Conservation (phyloP, 805 yeast species). For the Pichia scutulata region DNA sequence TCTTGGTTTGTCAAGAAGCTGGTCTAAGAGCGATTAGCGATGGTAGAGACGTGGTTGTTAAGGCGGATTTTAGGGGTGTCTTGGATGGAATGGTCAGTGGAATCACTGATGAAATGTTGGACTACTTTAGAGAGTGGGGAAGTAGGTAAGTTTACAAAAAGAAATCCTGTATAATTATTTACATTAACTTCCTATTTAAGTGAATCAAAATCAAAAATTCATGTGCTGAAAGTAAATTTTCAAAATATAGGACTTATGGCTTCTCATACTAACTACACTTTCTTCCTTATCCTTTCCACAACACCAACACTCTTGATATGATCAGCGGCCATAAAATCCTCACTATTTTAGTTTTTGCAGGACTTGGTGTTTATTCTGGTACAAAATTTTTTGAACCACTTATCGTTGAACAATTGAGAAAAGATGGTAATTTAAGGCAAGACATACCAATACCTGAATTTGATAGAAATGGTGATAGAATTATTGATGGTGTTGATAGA, state of each 20-base stretch:
- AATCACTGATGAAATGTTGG: slow-evolving; percentile 79
- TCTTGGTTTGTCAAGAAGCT: slow-evolving; percentile 87
- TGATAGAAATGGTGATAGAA: slow-evolving; percentile 35
- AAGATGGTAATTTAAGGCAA: slow-evolving; percentile 56
- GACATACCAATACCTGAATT: slow-evolving; percentile 53
- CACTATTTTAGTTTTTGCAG: slow-evolving; percentile 22
- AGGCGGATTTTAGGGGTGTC: slow-evolving; percentile 54
- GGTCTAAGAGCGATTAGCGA: slow-evolving; percentile 83
- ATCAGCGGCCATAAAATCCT: slow-evolving; percentile 15
- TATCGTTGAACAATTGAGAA: slow-evolving; percentile 54
- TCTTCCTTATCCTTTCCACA: too few relatives aligned
- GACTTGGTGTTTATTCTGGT: slow-evolving; percentile 44
- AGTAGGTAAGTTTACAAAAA: background rate
- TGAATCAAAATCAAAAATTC: background rate
- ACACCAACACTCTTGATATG: background rate
- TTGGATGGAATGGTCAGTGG: slow-evolving; percentile 61
- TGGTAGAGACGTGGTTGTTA: slow-evolving; percentile 23
- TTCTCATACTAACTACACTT: too few relatives aligned
- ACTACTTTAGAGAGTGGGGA: slow-evolving; percentile 57
- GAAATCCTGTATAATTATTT: too few relatives aligned
- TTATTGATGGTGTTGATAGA: slow-evolving; percentile 19
- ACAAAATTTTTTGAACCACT: slow-evolving; percentile 68
- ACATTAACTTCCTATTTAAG: background rate
- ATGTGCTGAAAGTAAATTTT: background rate
- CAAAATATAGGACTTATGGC: too few relatives aligned